Evolutionary conservation across 2,329 filamentous ascomycete species (phyloP).

Genomic region (Torrubiella hemipterigena): DNA sequence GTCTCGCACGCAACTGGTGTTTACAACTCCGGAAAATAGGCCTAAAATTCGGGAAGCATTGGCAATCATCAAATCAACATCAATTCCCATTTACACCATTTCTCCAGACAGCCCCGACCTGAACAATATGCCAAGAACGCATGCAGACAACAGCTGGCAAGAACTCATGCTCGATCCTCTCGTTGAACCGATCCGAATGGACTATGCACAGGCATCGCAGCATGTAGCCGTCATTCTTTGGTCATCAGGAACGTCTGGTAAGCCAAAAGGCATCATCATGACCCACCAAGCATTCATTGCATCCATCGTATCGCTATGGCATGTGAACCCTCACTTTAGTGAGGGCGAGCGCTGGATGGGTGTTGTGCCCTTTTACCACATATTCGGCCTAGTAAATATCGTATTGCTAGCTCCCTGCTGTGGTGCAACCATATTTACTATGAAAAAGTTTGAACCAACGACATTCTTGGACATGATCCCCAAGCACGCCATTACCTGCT

Average conservation of each 20-base stretch:
- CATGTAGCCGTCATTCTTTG: constrained; percentile 35
- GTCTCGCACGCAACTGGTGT: too few species aligned
- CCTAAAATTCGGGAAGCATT: too few species aligned
- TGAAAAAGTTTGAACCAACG: constrained; percentile 58
- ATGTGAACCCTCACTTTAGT: constrained; percentile 34
- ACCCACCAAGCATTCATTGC: constrained; percentile 55
- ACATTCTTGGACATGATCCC: constrained; percentile 50
- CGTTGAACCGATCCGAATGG: too few species aligned
- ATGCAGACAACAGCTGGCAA: too few species aligned
- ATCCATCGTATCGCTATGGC: constrained; percentile 35
- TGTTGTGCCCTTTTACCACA: constrained; percentile 61
- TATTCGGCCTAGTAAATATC: constrained; percentile 45
- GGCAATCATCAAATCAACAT: too few species aligned
- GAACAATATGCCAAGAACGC: too few species aligned
- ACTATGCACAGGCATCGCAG: too few species aligned
- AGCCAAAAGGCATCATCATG: constrained; percentile 64
- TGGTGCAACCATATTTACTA: constrained; percentile 51
- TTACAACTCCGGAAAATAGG: too few species aligned
- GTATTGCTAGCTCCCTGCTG: constrained; percentile 42
- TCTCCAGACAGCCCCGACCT: too few species aligned
- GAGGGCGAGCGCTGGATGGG: constrained; percentile 33
- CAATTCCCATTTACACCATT: too few species aligned
- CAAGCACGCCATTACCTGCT: constrained; percentile 49
- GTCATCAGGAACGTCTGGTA: constrained; percentile 55
- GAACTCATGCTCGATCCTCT: too few species aligned